phyloP scores from a whole-genome alignment of 2,329 filamentous ascomycete species.

The Teratosphaeria zuluensis region DNA sequence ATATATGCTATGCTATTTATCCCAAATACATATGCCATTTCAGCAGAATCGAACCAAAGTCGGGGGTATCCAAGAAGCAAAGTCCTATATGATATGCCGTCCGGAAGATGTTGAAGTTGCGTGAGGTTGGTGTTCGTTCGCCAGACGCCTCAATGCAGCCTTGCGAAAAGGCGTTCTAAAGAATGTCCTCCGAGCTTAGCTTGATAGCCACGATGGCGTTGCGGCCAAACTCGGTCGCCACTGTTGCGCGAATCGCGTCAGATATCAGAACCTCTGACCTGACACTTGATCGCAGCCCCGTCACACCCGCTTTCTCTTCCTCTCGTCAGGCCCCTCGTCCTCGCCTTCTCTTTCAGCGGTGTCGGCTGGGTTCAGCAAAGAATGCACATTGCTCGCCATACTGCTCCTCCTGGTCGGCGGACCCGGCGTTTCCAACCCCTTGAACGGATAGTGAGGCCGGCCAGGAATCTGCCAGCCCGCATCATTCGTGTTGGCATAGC shows the following conservation, averaged over 20 bases:
- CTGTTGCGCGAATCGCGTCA: not conserved
- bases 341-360: constrained; percentile 57
- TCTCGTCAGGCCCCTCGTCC: constrained; percentile 48
- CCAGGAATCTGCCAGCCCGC: constrained; percentile 48
- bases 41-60: not conserved
- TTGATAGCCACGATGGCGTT: too few relatives aligned
- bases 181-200: too few relatives aligned
- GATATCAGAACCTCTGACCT: not conserved
- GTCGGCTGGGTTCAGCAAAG: constrained; percentile 57
- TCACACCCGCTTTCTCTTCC: constrained; percentile 47
- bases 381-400: constrained; percentile 63
- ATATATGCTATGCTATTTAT: not conserved
- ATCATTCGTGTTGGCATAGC: constrained; percentile 10
- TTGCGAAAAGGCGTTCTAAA: too few relatives aligned
- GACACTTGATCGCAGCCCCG: not conserved
- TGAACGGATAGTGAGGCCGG: constrained; percentile 36
- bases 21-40: not conserved
- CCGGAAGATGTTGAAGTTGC: not conserved
- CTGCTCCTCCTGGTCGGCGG: constrained; percentile 59
- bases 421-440: constrained; percentile 41
- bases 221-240: too few relatives aligned
- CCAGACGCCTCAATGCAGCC: too few relatives aligned
- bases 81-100: not conserved
- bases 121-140: too few relatives aligned
- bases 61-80: not conserved